Base-by-base conservation (phyloP, 2,329 filamentous ascomycete genomes). In the Parafenestella ontariensis region DNA sequence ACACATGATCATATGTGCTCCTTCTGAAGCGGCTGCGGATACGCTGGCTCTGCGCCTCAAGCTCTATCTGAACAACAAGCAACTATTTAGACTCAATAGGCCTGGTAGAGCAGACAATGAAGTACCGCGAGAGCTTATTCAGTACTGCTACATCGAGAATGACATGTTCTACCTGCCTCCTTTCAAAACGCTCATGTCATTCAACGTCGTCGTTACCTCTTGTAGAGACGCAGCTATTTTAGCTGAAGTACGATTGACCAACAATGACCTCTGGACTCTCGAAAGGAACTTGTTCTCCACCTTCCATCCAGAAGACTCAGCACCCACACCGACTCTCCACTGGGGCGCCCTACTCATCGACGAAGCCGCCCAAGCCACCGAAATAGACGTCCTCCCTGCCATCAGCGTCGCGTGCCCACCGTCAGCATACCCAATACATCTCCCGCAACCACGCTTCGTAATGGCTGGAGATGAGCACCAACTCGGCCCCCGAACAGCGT, bases 391-490 rank as follows among this genome's bases (percentile, higher is more conserved):
- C 23, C 61, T 77, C 11, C 71, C 79, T 15, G 76, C 78, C 21
- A 61, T 81, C 17, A 73, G 68, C 33, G 73, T 80, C 26, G 62
- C 80, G 7, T 69, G 69, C 20, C 76, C 77, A 24, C 77, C 77
- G 5, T 44, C 54, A 1, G 17, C 43, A 7, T 69, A 68, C 31
- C 61, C 66, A 18, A 49, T 55, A 20, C 33, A 53, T 42, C 53
- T 56, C 15, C 55, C 39, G 0, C 64, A 70, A 42, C 78, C 78
- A 5, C 70, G 74, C 36, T 73, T 81, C 37, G 66, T 78, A n/a
- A 77, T 81, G 77, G 78, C 78, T 17, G 79, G 79, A 28, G 79
- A 81, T 59, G 72, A 80, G 39, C 71, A 77, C 44, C 79, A 81
- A 59, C 73, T 81, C 28, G 77, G 76, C 1, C 76, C 79, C 20